phyloP scores from a whole-genome alignment of 371 early-diverging fungal species.

The Phascolomyces articulosus region DNA sequence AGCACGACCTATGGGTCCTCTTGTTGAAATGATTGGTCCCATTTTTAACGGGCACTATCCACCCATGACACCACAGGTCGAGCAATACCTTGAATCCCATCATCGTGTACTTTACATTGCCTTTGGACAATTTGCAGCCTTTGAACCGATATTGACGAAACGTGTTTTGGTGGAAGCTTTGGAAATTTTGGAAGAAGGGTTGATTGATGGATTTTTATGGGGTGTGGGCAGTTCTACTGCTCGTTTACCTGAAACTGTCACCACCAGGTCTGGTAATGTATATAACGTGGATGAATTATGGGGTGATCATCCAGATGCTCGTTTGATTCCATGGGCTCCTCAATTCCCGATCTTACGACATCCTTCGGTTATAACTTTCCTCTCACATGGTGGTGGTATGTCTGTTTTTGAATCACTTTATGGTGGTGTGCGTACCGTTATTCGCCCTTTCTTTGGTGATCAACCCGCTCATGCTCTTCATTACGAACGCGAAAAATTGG shows the following conservation, averaged over 20 bases:
- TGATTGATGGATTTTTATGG: constrained; percentile 46
- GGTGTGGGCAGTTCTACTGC: constrained; percentile 10
- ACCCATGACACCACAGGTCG: constrained; percentile 7
- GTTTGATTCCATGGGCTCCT: constrained; percentile 38
- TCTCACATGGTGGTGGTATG: constrained; percentile 46
- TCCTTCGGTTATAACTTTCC: constrained; percentile 32
- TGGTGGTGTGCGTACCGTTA: constrained; percentile 28
- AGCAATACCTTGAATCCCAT: constrained; percentile 27
- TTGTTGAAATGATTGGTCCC: constrained; percentile 44
- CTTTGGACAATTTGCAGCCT: constrained; percentile 32
- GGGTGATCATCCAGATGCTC: constrained; percentile 9
- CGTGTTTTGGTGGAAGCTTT: constrained; percentile 10
- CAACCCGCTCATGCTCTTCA: constrained; percentile 28
- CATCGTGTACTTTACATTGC: constrained; percentile 34
- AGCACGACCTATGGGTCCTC: constrained; percentile 33
- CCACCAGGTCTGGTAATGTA: constrained; percentile 11
- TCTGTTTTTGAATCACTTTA: constrained; percentile 37
- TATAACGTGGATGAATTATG: constrained; percentile 2
- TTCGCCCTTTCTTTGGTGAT: constrained; percentile 43
- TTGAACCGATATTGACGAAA: not conserved
- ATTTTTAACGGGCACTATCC: constrained; percentile 10
- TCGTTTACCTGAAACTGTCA: constrained; percentile 13
- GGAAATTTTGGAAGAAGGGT: constrained; percentile 18
- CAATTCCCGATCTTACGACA: constrained; percentile 45
- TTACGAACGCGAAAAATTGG: not conserved